Evolutionary conservation across 1,284 basidiomycete species (phyloP).

Genomic region (Pseudozyma thailandica): DNA sequence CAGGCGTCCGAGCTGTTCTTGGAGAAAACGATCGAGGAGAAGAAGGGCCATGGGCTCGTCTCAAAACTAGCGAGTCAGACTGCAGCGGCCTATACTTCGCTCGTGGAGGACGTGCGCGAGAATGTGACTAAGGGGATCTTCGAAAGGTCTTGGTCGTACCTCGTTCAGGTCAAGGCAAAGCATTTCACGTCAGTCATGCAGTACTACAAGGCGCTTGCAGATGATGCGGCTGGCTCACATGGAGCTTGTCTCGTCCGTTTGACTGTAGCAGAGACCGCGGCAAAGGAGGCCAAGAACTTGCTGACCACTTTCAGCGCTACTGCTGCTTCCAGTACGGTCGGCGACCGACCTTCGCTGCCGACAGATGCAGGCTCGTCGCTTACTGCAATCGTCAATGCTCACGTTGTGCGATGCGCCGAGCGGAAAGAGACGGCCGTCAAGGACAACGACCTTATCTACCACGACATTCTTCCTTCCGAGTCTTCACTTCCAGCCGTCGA

Average conservation of each 20-base stretch:
- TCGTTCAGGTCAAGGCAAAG: slow-evolving; percentile 89
- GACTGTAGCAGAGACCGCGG: slow-evolving; percentile 79
- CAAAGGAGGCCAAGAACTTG: slow-evolving; percentile 83
- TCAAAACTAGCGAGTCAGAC: slow-evolving; percentile 87
- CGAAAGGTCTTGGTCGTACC: slow-evolving; percentile 90
- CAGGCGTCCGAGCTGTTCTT: slow-evolving; percentile 97
- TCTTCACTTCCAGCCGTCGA: slow-evolving; percentile 84
- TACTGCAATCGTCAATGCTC: slow-evolving; percentile 83
- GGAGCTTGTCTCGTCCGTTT: slow-evolving; percentile 87
- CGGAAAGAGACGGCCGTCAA: slow-evolving; percentile 80
- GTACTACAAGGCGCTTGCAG: slow-evolving; percentile 84
- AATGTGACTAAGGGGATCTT: slow-evolving; percentile 95
- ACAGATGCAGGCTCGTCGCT: slow-evolving; percentile 83
- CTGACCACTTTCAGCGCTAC: slow-evolving; percentile 79
- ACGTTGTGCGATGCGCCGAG: slow-evolving; percentile 81
- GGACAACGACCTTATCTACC: slow-evolving; percentile 98
- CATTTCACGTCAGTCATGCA: slow-evolving; percentile 87
- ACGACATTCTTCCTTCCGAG: slow-evolving; percentile 85
- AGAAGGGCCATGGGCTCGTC: slow-evolving; percentile 74
- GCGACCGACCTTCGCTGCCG: slow-evolving; percentile 77
- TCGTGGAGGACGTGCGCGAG: slow-evolving; percentile 91
- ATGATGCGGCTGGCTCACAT: slow-evolving; percentile 80
- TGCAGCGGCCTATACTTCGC: slow-evolving; percentile 79
- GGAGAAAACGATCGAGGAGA: slow-evolving; percentile 81
- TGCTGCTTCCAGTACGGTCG: slow-evolving; percentile 74